Evolutionary conservation across 352 stramenopile species (phyloP).

Genomic region (Aphanomyces stellatus): DNA sequence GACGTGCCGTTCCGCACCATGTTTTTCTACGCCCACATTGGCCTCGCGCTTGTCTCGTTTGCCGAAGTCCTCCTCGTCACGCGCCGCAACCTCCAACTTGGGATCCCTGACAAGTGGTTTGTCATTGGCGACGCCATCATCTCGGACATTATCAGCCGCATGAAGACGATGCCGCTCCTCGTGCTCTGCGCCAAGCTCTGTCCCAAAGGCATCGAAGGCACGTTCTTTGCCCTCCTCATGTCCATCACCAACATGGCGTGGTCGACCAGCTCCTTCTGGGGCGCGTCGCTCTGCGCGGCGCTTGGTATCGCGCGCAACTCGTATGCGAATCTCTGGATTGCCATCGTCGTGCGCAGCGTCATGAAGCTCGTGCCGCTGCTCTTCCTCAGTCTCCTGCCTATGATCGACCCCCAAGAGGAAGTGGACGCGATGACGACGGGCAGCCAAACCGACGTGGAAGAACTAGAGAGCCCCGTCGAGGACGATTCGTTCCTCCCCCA

Average conservation of each 20-base stretch:
- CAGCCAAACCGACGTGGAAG: neutral
- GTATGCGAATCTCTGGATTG: conserved; percentile 88
- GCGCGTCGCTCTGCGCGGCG: conserved; percentile 79
- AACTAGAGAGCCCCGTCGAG: neutral
- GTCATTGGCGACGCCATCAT: conserved; percentile 93
- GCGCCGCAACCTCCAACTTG: conserved; percentile 83
- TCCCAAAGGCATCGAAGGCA: conserved; percentile 92
- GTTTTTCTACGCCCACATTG: conserved; percentile 83
- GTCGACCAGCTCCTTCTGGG: conserved; percentile 90
- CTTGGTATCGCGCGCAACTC: conserved; percentile 86
- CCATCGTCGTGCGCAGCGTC: conserved; percentile 86
- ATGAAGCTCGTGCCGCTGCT: conserved; percentile 88
- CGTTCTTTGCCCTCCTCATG: conserved; percentile 96
- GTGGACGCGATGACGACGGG: conserved; percentile 33
- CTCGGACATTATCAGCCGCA: conserved; percentile 63
- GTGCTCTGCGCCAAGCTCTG: conserved; percentile 93
- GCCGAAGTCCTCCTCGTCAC: conserved; percentile 86
- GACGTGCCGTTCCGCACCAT: conserved; percentile 90
- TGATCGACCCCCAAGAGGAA: conserved; percentile 64
- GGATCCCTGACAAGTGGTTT: conserved; percentile 94
- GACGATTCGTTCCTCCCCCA: neutral
- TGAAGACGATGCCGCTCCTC: conserved; percentile 90
- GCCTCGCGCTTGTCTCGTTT: conserved; percentile 56
- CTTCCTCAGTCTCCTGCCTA: conserved; percentile 79
- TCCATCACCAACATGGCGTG: conserved; percentile 94